phyloP scores from a whole-genome alignment of 306 rosid species.

The Comarum palustre region DNA sequence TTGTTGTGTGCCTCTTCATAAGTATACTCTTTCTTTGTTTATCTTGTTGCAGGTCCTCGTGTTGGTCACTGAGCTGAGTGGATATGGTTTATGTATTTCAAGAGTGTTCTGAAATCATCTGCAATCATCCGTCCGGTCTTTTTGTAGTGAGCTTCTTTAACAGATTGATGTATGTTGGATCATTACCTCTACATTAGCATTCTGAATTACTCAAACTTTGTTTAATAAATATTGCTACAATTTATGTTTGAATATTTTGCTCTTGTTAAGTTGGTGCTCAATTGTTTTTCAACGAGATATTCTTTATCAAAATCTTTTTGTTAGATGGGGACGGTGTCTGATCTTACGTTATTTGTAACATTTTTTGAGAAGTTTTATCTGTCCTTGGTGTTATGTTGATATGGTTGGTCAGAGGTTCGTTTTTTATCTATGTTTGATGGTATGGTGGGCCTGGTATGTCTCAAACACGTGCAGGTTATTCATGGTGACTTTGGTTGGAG shows the following conservation, averaged over 20 bases:
- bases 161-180: conserved; percentile 83
- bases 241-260: conserved; percentile 5
- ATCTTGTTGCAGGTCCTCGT: conserved; percentile 75
- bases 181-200: conserved; percentile 40
- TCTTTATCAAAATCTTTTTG: neutral
- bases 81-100: conserved; percentile 68
- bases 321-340: neutral
- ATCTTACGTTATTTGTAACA: conserved; percentile 17
- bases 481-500: conserved; percentile 72
- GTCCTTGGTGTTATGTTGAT: conserved; percentile 30
- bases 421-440: conserved; percentile 53
- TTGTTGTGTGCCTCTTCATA: conserved; percentile 63
- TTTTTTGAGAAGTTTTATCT: conserved; percentile 16
- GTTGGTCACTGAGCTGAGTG: conserved; percentile 51
- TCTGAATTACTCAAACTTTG: conserved; percentile 24
- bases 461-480: conserved; percentile 73
- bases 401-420: conserved; percentile 44
- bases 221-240: conserved; percentile 19
- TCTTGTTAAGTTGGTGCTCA: conserved; percentile 1
- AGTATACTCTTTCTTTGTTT: conserved; percentile 46
- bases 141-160: conserved; percentile 67
- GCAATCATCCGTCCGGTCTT: conserved; percentile 62
- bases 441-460: conserved; percentile 70
- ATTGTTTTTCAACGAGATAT: neutral
- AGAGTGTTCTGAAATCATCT: conserved; percentile 64